Evolutionary conservation across 2,329 filamentous ascomycete genomes (phyloP).

Genomic region (Chrysoporthe deuterocubensis): DNA sequence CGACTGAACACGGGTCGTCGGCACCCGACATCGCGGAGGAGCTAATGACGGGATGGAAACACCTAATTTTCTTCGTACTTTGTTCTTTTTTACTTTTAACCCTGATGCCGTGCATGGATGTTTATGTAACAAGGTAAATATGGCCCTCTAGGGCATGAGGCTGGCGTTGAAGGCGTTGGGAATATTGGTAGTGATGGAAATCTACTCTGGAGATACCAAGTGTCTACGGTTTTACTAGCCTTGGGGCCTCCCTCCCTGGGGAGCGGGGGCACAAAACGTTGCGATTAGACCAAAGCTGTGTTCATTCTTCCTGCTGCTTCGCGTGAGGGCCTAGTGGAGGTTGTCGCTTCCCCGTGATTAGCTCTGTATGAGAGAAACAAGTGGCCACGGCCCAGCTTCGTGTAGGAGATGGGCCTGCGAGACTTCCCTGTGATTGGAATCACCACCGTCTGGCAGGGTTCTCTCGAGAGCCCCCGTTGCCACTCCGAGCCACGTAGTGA

Average conservation of each 20-base stretch:
- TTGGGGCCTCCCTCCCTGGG: not conserved
- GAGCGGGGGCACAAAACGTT: too few species aligned
- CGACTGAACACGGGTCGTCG: conserved; percentile 27
- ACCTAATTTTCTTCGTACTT: not conserved
- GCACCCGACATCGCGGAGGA: not conserved
- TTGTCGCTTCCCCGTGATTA: too few species aligned
- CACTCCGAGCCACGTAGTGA: too few species aligned
- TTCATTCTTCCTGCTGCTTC: too few species aligned
- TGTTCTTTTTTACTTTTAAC: not conserved
- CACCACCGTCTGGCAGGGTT: too few species aligned
- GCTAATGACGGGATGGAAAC: not conserved
- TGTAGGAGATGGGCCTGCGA: too few species aligned
- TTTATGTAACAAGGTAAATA: conserved; percentile 20
- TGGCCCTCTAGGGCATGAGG: conserved; percentile 7
- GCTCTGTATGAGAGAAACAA: too few species aligned
- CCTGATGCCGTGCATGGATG: conserved; percentile 6
- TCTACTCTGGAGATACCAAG: not conserved
- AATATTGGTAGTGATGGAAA: not conserved
- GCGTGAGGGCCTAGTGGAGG: too few species aligned
- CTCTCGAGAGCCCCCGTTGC: too few species aligned
- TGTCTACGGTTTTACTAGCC: not conserved
- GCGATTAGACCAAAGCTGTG: too few species aligned
- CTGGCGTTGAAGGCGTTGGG: conserved; percentile 17
- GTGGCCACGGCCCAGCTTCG: too few species aligned
- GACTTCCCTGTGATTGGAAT: too few species aligned